Evolutionary conservation across 257 asterid species (phyloP), one percentile per base, ranked within the genome.

Genomic region (Vinca minor): DNA sequence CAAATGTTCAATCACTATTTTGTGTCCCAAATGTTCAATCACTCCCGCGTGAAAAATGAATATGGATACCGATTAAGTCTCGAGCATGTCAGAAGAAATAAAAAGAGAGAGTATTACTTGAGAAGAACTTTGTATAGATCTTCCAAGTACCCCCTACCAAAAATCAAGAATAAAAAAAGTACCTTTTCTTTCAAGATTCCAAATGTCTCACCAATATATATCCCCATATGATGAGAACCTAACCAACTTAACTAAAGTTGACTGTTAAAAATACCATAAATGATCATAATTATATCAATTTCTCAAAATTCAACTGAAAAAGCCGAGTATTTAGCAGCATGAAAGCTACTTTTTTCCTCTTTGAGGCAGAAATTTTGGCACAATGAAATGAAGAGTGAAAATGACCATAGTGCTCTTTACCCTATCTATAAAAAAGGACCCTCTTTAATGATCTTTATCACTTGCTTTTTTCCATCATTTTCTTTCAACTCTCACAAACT

Each of bases 351-450:
- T 31, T 47, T 59, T 49, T 42, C 63, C 39, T 49, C 59, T 45
- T 59, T 66, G 17, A n/a, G n/a, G 63, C 21, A 41, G 55, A 59
- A 42, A 47, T 59, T 6, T 31, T 39, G 28, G 39, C 56, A 63
- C 66, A n/a, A n/a, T n/a, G n/a, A n/a, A 64, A 15, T 59, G 46
- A 63, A 41, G 21, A 55, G 5, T 49, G 73, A 69, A 66, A 72
- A 72, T 62, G 72, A 72, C 72, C 32, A 0, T 60, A 66, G 72
- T 72, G 76, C 65, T 61, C 53, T 66, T 66, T 52, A 53, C 65
- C 69, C 61, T 72, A 72, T 72, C 76, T 71, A 59, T 26, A 18
- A 21, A 55, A 34, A 44, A 31, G 23, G 39, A n/a, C 72, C 59
- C 48, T 34, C 7, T 48, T 59, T 28, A 41, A 21, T 46, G 48